Evolutionary conservation across 2,329 filamentous ascomycete species (phyloP).

Genomic region (Lasiodiplodia citricola): DNA sequence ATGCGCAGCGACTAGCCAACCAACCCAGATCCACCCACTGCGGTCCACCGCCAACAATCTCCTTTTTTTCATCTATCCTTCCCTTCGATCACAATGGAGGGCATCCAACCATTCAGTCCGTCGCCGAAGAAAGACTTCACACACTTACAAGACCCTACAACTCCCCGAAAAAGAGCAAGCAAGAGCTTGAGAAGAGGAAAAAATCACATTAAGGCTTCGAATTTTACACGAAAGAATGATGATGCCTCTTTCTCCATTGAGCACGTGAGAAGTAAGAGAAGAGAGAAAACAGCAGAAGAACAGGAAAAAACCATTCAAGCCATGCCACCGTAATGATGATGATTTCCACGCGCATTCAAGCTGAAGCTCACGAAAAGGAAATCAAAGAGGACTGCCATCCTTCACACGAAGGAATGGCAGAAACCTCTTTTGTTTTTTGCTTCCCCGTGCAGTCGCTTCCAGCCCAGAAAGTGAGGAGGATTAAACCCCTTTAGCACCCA

Average conservation of each 20-base stretch:
- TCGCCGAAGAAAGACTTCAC: not conserved
- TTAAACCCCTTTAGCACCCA: not conserved
- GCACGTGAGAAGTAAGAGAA: not conserved
- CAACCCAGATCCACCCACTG: not conserved
- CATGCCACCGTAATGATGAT: conserved; percentile 11
- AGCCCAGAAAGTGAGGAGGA: not conserved
- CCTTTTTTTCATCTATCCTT: not conserved
- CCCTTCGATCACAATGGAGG: not conserved
- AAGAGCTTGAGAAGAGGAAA: not conserved
- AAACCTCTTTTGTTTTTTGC: not conserved
- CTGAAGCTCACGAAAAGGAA: not conserved
- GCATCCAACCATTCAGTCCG: not conserved
- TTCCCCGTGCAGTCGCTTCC: not conserved
- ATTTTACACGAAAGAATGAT: conserved; percentile 4
- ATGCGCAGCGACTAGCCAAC: not conserved
- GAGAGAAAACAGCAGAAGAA: not conserved
- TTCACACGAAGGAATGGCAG: not conserved
- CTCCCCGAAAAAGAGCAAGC: not conserved
- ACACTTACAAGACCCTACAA: not conserved
- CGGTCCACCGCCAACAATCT: not conserved
- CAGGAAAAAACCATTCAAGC: not conserved
- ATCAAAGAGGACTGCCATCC: not conserved
- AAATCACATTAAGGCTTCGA: conserved; percentile 2
- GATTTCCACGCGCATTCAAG: not conserved
- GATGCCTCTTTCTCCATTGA: conserved; percentile 5